Base-by-base conservation (phyloP, 495 filamentous ascomycete species). In the Cairneyella variabilis region DNA sequence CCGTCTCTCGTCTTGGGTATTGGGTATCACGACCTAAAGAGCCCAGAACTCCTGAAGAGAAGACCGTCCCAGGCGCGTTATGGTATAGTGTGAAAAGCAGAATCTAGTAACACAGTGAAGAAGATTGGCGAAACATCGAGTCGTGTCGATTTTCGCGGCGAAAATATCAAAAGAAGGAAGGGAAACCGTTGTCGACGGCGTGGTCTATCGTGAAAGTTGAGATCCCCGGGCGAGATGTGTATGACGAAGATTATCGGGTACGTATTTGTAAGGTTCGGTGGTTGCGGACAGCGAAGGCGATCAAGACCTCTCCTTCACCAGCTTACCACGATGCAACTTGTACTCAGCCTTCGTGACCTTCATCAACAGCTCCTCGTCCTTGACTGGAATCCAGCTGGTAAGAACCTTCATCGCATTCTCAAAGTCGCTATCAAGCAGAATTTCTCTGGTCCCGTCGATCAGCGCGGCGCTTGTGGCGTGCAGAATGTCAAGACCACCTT, bases 341-440 rank as follows among this genome's bases (percentile, higher is more conserved):
- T 89, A 98, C 72, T 97, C 93, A 16, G 88, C 81, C 64, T 88
- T 84, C n/a, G 90, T 83, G 18, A 99, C 91, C 54, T 86, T 84
- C 90, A 99, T 96, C 59, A 99, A 77, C 30, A 96, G 66, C 64
- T 99, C 93, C 66, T 95, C 89, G 56, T 97, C 95, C 69, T 88
- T 89, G 60, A 99, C 86, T 11, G 95, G 95, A 32, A 99, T 84
- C 86, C 89, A 97, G 51, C 87, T 89, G 34, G 93, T 99, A 54
- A 99, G 79, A 22, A 93, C 88, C 70, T 97, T 97, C 93, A 99
- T 99, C 12, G 86, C 85, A 61, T 95, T 95, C 68, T 99, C 93
- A 63, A 99, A 99, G 61, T 97, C 93, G 4, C 87, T 89, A 57
- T 96, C 91, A 1, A 99, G 78, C 17, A 98, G 75, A 48, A 96